phyloP scores from a whole-genome alignment of 2,329 filamentous ascomycete species.

The Didymella sp. region DNA sequence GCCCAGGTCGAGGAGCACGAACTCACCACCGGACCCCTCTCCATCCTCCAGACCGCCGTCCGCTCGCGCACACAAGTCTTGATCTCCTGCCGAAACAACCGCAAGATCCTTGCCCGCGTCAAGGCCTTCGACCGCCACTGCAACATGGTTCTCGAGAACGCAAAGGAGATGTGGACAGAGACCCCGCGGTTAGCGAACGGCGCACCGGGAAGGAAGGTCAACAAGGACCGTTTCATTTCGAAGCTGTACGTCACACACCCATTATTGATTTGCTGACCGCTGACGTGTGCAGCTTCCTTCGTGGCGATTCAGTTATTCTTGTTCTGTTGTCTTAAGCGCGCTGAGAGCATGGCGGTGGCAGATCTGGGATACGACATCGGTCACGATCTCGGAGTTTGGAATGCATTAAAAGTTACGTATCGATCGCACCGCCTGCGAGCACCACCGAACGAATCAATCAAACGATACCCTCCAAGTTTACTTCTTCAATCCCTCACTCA shows the following conservation, averaged over 20 bases:
- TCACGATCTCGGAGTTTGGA: constrained; percentile 35
- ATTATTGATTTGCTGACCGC: not conserved
- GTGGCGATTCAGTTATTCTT: constrained; percentile 87
- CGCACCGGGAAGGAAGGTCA: constrained; percentile 87
- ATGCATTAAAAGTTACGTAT: constrained; percentile 46
- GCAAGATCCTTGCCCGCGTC: constrained; percentile 94
- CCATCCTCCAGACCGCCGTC: constrained; percentile 95
- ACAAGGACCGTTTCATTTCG: constrained; percentile 98
- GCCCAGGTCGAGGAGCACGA: constrained; percentile 81
- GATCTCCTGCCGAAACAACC: constrained; percentile 97
- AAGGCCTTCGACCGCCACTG: constrained; percentile 99
- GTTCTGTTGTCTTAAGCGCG: constrained; percentile 74
- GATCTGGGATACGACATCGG: constrained; percentile 20
- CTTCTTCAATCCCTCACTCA: constrained; percentile 64
- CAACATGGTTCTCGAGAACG: constrained; percentile 98
- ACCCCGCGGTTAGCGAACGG: constrained; percentile 81
- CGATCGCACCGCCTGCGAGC: constrained; percentile 33
- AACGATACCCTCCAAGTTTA: constrained; percentile 38
- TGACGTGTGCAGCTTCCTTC: constrained; percentile 69
- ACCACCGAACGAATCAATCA: constrained; percentile 38
- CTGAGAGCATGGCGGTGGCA: constrained; percentile 20
- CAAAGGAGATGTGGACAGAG: constrained; percentile 99
- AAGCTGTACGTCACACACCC: constrained; percentile 75
- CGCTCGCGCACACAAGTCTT: constrained; percentile 94
- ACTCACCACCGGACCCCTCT: constrained; percentile 80